These are phyloP conservation scores for Metarhizium album DNA, from an alignment of 2,329 filamentous ascomycete genomes.

Conservation along the genomic window DNA sequence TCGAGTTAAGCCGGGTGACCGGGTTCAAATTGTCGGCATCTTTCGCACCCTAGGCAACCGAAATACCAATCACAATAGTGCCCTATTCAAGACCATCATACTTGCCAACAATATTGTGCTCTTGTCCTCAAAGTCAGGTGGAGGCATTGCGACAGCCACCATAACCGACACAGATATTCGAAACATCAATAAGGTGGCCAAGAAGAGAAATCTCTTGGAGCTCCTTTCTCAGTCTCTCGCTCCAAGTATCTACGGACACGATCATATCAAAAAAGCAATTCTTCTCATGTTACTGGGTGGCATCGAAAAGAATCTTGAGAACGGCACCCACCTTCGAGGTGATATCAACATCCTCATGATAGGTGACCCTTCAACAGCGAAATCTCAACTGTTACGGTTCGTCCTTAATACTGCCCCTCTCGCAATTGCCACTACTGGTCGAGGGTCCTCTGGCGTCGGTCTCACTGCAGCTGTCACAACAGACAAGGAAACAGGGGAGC, in stretches of 20 bases:
- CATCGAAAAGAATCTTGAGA: constrained; percentile 97
- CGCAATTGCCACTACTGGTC: constrained; percentile 92
- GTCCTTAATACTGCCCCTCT: constrained; percentile 94
- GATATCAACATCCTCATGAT: constrained; percentile 99
- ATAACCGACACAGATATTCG: constrained; percentile 96
- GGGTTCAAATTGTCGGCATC: constrained; percentile 93
- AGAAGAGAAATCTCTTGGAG: constrained; percentile 89
- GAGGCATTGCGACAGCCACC: constrained; percentile 79
- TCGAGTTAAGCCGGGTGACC: constrained; percentile 85
- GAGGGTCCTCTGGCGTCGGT: constrained; percentile 95
- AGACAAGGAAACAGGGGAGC: constrained; percentile 94
- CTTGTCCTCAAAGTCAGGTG: constrained; percentile 90
- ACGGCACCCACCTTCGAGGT: constrained; percentile 92
- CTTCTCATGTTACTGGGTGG: constrained; percentile 89
- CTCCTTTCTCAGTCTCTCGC: constrained; percentile 88
- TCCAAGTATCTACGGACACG: constrained; percentile 93
- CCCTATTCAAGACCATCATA: constrained; percentile 88
- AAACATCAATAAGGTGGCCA: constrained; percentile 96
- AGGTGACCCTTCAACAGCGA: constrained; percentile 94
- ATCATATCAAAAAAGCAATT: constrained; percentile 96
- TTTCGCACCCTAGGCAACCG: constrained; percentile 91
- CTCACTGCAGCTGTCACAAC: constrained; percentile 91
- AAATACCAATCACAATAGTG: constrained; percentile 81
- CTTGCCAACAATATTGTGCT: constrained; percentile 92
- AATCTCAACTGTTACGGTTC: constrained; percentile 94